These are phyloP conservation scores for Plantago ovata DNA, from an alignment of 257 asterid species.

Conservation along the genomic window DNA sequence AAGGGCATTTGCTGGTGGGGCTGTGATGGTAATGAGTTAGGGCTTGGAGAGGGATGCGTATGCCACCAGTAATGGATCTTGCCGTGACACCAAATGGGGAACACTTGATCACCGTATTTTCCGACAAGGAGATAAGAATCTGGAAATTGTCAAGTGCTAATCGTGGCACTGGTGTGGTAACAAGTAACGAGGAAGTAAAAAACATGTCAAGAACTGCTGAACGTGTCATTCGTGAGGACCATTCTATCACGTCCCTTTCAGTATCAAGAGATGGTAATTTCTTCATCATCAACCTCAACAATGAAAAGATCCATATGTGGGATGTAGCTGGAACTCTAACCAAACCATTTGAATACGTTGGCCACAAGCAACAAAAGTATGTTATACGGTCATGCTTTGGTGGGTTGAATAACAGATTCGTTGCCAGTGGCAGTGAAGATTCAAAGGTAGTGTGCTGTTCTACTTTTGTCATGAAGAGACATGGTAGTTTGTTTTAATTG, in stretches of 20 bases:
- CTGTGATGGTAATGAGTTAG: conserved; percentile 73
- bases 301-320: conserved; percentile 97
- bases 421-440: conserved; percentile 97
- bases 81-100: conserved; percentile 89
- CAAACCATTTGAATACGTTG: conserved; percentile 55
- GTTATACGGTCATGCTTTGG: conserved; percentile 98
- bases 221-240: conserved; percentile 67
- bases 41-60: conserved; percentile 88
- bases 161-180: conserved; percentile 16
- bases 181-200: no score
- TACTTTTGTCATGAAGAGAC: not conserved
- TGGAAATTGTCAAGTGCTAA: conserved; percentile 49
- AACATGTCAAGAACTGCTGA: conserved; percentile 31
- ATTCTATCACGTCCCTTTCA: conserved; percentile 77
- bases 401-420: conserved; percentile 63
- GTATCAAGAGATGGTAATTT: conserved; percentile 67
- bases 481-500: not conserved
- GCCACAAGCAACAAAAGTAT: conserved; percentile 77
- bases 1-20: conserved; percentile 97
- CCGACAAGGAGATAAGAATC: conserved; percentile 80
- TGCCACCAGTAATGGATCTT: conserved; percentile 89
- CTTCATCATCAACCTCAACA: conserved; percentile 82
- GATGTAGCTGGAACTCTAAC: conserved; percentile 48
- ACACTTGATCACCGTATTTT: conserved; percentile 68
- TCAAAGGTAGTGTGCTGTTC: conserved; percentile 49